Conservation (phyloP, 441 rosid species). For the Populus tomentosa region DNA sequence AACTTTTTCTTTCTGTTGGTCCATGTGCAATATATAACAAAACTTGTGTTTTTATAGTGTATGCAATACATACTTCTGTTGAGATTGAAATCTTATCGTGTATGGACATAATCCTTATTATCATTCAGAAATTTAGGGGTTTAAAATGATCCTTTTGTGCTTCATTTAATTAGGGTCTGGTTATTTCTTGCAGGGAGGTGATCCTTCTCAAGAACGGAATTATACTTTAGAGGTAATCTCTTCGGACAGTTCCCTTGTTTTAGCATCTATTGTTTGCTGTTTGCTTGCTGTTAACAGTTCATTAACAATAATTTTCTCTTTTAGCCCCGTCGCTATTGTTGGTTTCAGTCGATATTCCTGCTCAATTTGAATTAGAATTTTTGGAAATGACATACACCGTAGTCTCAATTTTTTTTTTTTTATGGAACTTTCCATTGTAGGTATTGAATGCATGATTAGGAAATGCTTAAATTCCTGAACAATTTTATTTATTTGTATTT, state of each 20-base stretch:
- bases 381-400: neutral
- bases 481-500: neutral
- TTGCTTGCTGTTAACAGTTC: neutral
- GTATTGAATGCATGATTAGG: neutral
- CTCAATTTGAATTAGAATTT: neutral
- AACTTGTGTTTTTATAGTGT: neutral
- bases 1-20: neutral
- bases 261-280: neutral
- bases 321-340: neutral
- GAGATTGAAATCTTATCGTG: neutral
- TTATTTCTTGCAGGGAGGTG: slow-evolving; percentile 54
- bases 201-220: slow-evolving; percentile 64
- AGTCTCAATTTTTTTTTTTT: neutral
- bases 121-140: neutral
- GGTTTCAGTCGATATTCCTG: neutral
- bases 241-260: neutral
- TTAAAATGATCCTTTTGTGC: neutral
- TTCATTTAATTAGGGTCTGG: neutral
- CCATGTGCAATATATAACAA: neutral
- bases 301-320: neutral
- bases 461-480: slow-evolving; percentile 3
- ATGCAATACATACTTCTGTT: neutral
- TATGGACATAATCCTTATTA: neutral
- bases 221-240: slow-evolving; percentile 53
- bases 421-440: too few relatives aligned